These are phyloP conservation scores for Hordeum marinum DNA, from an alignment of 176 grass and related monocot genomes.

Conservation along the genomic window DNA sequence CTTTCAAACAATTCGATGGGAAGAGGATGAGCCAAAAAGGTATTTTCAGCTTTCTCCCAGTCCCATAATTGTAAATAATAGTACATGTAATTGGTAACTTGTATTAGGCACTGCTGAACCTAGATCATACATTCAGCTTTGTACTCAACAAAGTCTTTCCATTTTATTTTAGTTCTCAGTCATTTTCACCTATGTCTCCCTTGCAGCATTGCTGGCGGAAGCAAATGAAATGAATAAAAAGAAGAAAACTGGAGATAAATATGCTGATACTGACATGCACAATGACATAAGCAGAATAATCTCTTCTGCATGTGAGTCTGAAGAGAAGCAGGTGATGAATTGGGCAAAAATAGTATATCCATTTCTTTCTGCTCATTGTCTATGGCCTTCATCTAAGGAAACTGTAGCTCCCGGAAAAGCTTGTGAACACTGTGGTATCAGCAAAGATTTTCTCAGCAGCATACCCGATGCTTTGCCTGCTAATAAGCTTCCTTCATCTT, in stretches of 20 bases:
- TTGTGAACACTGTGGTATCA: slow-evolving; percentile 26
- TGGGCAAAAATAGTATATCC: slow-evolving; percentile 30
- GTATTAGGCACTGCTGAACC: neutral
- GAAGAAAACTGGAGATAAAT: neutral
- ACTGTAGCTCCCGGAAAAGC: neutral
- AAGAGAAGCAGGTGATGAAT: slow-evolving; percentile 25
- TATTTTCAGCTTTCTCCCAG: neutral
- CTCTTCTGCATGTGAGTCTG: slow-evolving; percentile 1
- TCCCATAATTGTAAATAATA: neutral
- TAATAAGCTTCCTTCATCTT: neutral
- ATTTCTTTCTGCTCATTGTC: slow-evolving; percentile 7
- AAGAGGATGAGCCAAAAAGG: slow-evolving; percentile 42
- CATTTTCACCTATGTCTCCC: neutral
- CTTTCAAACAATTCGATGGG: slow-evolving; percentile 46
- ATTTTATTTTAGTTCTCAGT: neutral
- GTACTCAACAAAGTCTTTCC: neutral
- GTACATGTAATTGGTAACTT: neutral
- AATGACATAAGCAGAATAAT: slow-evolving; percentile 34
- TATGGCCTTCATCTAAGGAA: neutral
- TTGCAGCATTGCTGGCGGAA: slow-evolving; percentile 45
- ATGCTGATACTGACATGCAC: slow-evolving; percentile 13
- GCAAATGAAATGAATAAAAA: slow-evolving; percentile 22
- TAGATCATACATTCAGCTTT: neutral
- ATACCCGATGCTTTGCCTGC: neutral
- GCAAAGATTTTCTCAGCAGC: neutral